Evolutionary conservation across 2,329 filamentous ascomycete species (phyloP).

Genomic region (Pyrenophora graminea): DNA sequence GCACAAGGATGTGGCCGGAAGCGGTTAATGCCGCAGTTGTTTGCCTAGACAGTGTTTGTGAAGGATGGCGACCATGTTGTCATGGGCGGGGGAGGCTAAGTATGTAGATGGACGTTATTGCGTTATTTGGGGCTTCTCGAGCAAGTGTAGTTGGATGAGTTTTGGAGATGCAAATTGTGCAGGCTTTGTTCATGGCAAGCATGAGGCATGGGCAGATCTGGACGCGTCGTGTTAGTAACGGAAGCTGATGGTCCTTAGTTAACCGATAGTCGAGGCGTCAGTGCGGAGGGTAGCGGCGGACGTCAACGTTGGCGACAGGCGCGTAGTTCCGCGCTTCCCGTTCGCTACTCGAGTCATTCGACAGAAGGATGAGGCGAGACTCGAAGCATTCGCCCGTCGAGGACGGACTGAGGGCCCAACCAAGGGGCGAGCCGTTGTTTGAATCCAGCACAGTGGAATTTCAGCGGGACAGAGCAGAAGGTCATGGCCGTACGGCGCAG

Average conservation of each 20-base stretch:
- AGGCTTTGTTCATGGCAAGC: neutral
- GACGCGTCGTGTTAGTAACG: constrained; percentile 6
- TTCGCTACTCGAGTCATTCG: constrained; percentile 20
- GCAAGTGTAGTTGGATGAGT: too few species aligned
- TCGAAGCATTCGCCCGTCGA: constrained; percentile 17
- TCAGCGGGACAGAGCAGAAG: constrained; percentile 5
- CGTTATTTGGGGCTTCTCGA: too few species aligned
- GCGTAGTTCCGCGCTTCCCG: constrained; percentile 28
- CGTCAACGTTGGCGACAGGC: constrained; percentile 18
- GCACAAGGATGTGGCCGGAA: constrained; percentile 1
- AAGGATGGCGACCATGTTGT: too few species aligned
- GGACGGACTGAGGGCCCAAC: constrained; percentile 12
- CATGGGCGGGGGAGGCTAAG: too few species aligned
- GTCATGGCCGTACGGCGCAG: constrained; percentile 14
- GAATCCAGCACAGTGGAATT: constrained; percentile 5
- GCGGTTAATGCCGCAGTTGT: constrained; percentile 5
- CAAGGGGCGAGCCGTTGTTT: constrained; percentile 3
- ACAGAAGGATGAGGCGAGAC: constrained; percentile 23
- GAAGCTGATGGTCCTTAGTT: constrained; percentile 1
- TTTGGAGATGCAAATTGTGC: too few species aligned
- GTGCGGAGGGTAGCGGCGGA: constrained; percentile 9
- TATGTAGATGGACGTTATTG: too few species aligned
- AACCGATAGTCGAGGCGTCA: constrained; percentile 5
- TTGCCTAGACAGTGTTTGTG: neutral
- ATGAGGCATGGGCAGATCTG: neutral